phyloP scores from a whole-genome alignment of 2,329 filamentous ascomycete genomes.

The Epichloe uncinata region DNA sequence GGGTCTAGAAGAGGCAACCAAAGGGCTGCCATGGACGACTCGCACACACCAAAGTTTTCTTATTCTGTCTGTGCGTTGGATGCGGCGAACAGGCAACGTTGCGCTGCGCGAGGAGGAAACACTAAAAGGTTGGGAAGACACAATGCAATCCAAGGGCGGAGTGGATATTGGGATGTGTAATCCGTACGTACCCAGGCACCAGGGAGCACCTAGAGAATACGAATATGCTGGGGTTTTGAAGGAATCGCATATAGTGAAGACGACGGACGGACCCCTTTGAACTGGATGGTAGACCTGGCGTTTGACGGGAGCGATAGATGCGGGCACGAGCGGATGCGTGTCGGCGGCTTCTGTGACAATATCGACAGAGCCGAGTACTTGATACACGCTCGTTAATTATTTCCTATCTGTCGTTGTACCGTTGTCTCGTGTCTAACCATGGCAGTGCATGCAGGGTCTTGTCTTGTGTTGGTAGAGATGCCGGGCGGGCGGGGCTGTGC shows the following conservation, averaged over 20 bases:
- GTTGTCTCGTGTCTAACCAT: no score
- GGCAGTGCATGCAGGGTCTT: neutral
- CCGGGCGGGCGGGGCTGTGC: neutral
- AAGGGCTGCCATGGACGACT: neutral
- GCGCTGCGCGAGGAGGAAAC: neutral
- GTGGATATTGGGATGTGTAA: neutral
- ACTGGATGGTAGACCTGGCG: neutral
- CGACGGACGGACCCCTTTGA: neutral
- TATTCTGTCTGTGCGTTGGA: neutral
- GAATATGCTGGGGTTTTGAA: no score
- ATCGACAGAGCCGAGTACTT: no score
- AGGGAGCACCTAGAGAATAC: neutral
- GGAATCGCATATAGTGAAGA: neutral
- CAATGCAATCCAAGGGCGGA: neutral
- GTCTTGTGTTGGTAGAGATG: neutral
- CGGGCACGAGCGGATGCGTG: neutral
- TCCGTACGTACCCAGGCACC: neutral
- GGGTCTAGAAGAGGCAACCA: neutral
- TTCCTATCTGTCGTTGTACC: no score
- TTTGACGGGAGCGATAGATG: slow-evolving; percentile 1
- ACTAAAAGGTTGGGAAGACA: neutral
- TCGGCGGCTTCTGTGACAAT: neutral
- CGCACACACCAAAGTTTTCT: neutral
- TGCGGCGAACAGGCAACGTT: neutral
- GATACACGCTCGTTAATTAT: neutral